phyloP scores from a whole-genome alignment of 2,329 filamentous ascomycete species.

The Microcyclosporella mali region DNA sequence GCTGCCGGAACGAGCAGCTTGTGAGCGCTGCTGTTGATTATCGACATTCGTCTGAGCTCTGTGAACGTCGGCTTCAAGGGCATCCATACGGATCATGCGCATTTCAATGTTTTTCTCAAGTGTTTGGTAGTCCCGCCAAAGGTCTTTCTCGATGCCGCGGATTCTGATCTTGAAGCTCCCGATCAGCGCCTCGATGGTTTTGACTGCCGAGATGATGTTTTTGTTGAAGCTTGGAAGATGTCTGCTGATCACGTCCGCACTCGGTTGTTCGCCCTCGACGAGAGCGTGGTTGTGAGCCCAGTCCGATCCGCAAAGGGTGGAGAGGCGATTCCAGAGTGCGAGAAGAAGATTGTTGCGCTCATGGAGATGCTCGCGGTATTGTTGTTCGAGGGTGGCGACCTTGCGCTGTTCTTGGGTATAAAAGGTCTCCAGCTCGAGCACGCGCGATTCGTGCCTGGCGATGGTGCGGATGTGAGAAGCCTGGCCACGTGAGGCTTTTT shows the following conservation, averaged over 20 bases:
- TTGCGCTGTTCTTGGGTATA: slow-evolving; percentile 72
- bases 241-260: slow-evolving; percentile 75
- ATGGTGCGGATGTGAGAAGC: slow-evolving; percentile 82
- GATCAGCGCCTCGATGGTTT: slow-evolving; percentile 76
- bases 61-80: slow-evolving; percentile 72
- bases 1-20: slow-evolving; percentile 33
- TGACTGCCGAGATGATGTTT: slow-evolving; percentile 80
- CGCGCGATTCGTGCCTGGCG: slow-evolving; percentile 74
- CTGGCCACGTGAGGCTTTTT: slow-evolving; percentile 80
- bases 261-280: slow-evolving; percentile 80
- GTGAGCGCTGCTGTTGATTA: slow-evolving; percentile 16
- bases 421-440: slow-evolving; percentile 77
- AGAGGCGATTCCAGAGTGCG: slow-evolving; percentile 83
- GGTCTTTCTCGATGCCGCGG: slow-evolving; percentile 75
- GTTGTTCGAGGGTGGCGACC: slow-evolving; percentile 67
- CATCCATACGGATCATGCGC: slow-evolving; percentile 77
- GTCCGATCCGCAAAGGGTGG: slow-evolving; percentile 77
- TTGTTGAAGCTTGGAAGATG: slow-evolving; percentile 84
- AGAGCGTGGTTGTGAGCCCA: slow-evolving; percentile 87
- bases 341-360: slow-evolving; percentile 87
- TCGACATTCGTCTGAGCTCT: slow-evolving; percentile 47
- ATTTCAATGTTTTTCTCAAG: slow-evolving; percentile 75
- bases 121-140: slow-evolving; percentile 85
- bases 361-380: slow-evolving; percentile 76
- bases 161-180: slow-evolving; percentile 72